phyloP scores from a whole-genome alignment of 2,329 filamentous ascomycete species.

The Fusarium tuaranense region DNA sequence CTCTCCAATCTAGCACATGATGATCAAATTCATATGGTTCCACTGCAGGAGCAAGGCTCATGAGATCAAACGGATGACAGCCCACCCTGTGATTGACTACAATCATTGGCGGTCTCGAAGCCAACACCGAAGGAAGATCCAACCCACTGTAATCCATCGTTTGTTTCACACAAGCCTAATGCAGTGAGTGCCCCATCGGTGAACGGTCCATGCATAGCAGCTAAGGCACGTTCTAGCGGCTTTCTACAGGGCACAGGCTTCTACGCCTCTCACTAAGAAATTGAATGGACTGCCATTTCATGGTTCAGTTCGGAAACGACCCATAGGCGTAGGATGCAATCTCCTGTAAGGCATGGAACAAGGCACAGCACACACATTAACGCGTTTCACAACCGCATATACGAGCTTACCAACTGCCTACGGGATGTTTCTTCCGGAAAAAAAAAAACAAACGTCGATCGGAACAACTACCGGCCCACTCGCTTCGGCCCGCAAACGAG shows the following conservation, averaged over 20 bases:
- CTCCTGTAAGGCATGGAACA: neutral
- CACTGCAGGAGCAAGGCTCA: neutral
- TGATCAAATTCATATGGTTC: neutral
- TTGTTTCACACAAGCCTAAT: neutral
- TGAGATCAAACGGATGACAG: neutral
- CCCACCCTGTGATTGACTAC: neutral
- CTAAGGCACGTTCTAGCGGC: neutral
- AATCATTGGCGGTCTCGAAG: neutral
- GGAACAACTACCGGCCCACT: neutral
- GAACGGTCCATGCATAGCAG: neutral
- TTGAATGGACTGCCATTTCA: neutral
- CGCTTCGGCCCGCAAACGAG: neutral
- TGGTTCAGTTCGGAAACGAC: neutral
- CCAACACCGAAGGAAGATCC: neutral
- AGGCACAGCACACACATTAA: neutral
- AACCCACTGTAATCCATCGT: neutral
- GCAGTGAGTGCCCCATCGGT: neutral
- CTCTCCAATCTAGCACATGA: neutral
- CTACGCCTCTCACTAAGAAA: neutral
- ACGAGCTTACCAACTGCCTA: neutral
- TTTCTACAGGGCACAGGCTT: neutral
- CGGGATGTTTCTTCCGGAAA: neutral
- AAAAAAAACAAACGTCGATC: neutral
- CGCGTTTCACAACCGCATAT: neutral
- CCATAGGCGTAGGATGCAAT: neutral